These are phyloP conservation scores for Turnera subulata DNA, from an alignment of 345 rosid genomes.

Conservation along the genomic window DNA sequence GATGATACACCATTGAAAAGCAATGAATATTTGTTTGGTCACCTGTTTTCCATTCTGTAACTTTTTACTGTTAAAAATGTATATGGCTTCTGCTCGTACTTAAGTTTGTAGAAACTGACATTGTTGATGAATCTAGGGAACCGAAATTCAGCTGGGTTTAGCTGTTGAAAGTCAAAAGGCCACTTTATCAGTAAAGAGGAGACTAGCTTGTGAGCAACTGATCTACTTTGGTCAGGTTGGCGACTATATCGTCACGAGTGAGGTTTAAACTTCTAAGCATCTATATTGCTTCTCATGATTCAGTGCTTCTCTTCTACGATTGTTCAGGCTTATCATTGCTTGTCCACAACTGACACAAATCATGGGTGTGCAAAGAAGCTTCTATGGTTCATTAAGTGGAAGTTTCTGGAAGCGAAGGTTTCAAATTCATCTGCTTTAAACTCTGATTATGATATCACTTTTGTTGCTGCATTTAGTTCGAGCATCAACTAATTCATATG, in stretches of 20 bases:
- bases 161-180: constrained; percentile 91
- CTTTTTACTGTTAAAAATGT: no score
- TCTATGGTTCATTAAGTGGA: constrained; percentile 77
- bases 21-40: no score
- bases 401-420: constrained; percentile 92
- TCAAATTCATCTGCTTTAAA: background rate
- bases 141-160: constrained; percentile 92
- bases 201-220: constrained; percentile 86
- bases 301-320: background rate
- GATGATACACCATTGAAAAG: no score
- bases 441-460: background rate
- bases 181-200: constrained; percentile 77
- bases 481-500: constrained; percentile 1
- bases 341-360: constrained; percentile 49
- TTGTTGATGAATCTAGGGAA: constrained; percentile 48
- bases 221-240: constrained; percentile 77
- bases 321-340: constrained; percentile 62
- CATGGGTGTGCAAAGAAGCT: constrained; percentile 64
- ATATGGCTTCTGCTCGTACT: no score
- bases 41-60: no score
- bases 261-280: no score
- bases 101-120: no score
- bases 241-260: no score
- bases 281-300: no score
- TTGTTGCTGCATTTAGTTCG: constrained; percentile 1